Percentiles rank a stretch among this genome's conserved stretches.
Evolutionary conservation across 2,329 filamentous ascomycete genomes (phyloP).

Genomic region (Aspergillus versicolor): DNA sequence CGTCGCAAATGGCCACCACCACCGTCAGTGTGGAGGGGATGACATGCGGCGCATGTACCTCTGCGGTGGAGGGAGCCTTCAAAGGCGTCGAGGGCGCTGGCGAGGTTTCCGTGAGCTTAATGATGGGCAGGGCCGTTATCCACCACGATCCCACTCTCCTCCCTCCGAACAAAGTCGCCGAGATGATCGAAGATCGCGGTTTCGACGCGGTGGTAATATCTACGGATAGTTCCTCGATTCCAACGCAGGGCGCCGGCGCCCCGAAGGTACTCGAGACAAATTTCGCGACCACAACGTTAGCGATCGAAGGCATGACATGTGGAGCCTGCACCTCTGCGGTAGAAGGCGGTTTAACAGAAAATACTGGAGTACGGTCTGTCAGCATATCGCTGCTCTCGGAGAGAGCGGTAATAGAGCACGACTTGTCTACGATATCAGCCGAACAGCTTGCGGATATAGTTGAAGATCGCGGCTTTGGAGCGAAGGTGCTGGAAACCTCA

Average conservation of each 20-base stretch:
- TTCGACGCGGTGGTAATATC: constrained; percentile 90
- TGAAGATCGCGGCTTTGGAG: constrained; percentile 74
- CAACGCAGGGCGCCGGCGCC: constrained; percentile 38
- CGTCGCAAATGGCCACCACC: constrained; percentile 77
- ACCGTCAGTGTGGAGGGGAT: constrained; percentile 87
- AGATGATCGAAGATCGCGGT: constrained; percentile 86
- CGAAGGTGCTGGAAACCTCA: constrained; percentile 71
- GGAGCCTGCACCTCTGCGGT: constrained; percentile 85
- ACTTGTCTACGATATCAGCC: constrained; percentile 55
- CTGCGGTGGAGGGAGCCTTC: constrained; percentile 90
- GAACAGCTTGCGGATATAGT: constrained; percentile 59
- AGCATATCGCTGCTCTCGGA: constrained; percentile 83
- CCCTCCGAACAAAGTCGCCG: constrained; percentile 71
- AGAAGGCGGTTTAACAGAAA: constrained; percentile 74
- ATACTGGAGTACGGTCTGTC: constrained; percentile 71
- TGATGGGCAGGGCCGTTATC: constrained; percentile 94
- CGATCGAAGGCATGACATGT: constrained; percentile 86
- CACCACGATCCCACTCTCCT: constrained; percentile 79
- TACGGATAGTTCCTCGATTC: constrained; percentile 67
- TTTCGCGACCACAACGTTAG: constrained; percentile 69
- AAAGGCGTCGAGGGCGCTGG: constrained; percentile 77
- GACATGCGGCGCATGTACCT: constrained; percentile 89
- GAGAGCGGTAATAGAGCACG: constrained; percentile 81
- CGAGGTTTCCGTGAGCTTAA: constrained; percentile 84
- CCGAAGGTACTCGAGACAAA: constrained; percentile 29